phyloP scores from a whole-genome alignment of 1,284 basidiomycete species.

The Cryptococcus jaspeensis region DNA sequence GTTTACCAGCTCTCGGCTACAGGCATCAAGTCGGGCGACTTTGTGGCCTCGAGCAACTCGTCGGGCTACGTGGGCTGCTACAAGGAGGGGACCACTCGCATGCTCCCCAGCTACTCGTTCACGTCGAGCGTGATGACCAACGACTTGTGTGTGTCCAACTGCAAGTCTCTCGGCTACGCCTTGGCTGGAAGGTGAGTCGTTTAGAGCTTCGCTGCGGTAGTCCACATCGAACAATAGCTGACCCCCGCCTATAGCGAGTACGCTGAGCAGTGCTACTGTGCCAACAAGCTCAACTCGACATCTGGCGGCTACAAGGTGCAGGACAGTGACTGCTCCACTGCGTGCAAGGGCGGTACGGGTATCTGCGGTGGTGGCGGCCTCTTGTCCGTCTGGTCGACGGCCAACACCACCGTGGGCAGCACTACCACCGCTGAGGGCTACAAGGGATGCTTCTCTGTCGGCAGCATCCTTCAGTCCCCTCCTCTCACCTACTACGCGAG shows the following conservation, averaged over 20 bases:
- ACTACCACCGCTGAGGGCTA: slow-evolving; percentile 17
- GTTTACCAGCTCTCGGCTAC: slow-evolving; percentile 15
- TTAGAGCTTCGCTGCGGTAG: not conserved
- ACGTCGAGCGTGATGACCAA: slow-evolving; percentile 14
- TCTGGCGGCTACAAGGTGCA: slow-evolving; percentile 11
- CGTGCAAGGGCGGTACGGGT: slow-evolving; percentile 23
- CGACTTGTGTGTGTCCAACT: slow-evolving; percentile 18
- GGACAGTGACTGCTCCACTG: slow-evolving; percentile 16
- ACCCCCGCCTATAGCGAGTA: slow-evolving; percentile 10
- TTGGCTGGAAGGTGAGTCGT: slow-evolving; percentile 17
- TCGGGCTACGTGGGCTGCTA: slow-evolving; percentile 27
- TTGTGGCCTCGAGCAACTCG: slow-evolving; percentile 11
- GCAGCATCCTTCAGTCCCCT: slow-evolving; percentile 8
- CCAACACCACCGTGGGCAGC: not conserved
- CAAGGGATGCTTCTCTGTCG: slow-evolving; percentile 24
- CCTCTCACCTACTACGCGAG: not conserved
- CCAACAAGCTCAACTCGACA: slow-evolving; percentile 8
- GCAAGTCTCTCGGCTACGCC: slow-evolving; percentile 17
- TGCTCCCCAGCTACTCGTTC: slow-evolving; percentile 10
- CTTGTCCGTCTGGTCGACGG: slow-evolving; percentile 6
- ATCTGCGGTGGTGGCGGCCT: slow-evolving; percentile 21
- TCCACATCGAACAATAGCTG: not conserved
- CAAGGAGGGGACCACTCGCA: slow-evolving; percentile 17
- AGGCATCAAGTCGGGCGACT: slow-evolving; percentile 12
- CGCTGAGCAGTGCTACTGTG: slow-evolving; percentile 24